Conservation (phyloP, 495 filamentous ascomycete genomes). For the Xylaria grammica region DNA sequence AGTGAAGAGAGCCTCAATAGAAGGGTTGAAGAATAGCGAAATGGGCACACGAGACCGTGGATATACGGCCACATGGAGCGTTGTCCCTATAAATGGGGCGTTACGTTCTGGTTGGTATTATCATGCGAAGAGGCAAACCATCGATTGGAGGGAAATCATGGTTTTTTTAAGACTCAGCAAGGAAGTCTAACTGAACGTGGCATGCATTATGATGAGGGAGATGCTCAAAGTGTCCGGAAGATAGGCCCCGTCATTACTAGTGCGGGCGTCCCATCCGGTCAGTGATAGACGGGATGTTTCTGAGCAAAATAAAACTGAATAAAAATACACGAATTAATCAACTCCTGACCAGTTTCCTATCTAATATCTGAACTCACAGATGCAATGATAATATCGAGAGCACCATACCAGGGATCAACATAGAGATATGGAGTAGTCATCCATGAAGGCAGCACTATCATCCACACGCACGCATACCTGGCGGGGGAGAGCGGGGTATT, state of each 20-base stretch:
- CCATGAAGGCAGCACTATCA: too few relatives aligned
- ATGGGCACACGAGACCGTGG: not conserved
- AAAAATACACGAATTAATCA: slow-evolving; percentile 3
- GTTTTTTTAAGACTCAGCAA: not conserved
- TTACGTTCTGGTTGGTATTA: slow-evolving; percentile 12
- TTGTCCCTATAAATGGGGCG: slow-evolving; percentile 9
- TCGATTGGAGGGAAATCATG: not conserved
- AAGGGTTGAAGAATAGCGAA: slow-evolving; percentile 10
- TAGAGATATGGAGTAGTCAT: too few relatives aligned
- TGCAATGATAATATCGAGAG: not conserved
- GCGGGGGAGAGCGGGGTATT: too few relatives aligned
- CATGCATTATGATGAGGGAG: slow-evolving; percentile 4
- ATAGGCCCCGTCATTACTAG: not conserved
- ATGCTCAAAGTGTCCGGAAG: not conserved
- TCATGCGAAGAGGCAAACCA: not conserved
- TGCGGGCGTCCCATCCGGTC: slow-evolving; percentile 20
- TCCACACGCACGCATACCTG: too few relatives aligned
- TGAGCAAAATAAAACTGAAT: slow-evolving; percentile 11
- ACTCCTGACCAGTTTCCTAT: not conserved
- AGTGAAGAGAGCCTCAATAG: slow-evolving; percentile 21
- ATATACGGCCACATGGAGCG: slow-evolving; percentile 4
- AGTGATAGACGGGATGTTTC: slow-evolving; percentile 15
- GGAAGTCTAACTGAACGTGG: not conserved
- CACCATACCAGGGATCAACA: not conserved
- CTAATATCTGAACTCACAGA: not conserved